Conservation (phyloP, 2,329 filamentous ascomycete genomes). For the Mariannaea elegans region DNA sequence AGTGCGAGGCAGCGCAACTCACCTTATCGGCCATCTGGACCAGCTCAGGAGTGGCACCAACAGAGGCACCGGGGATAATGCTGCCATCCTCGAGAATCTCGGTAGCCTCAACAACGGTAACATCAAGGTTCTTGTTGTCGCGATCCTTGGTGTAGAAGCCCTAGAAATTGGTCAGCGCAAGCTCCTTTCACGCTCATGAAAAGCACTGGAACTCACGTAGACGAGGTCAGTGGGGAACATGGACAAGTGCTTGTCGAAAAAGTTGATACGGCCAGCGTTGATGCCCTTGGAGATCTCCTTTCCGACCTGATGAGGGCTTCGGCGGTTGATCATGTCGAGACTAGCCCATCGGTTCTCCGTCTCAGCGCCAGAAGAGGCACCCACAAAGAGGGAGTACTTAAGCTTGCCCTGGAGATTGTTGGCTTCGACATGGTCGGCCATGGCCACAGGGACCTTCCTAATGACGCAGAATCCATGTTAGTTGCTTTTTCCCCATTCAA, state of each 20-base stretch:
- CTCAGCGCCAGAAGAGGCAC: constrained; percentile 88
- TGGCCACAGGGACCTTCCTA: constrained; percentile 82
- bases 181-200: neutral
- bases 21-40: constrained; percentile 91
- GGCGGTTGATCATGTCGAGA: constrained; percentile 88
- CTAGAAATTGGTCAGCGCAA: constrained; percentile 46
- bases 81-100: constrained; percentile 90
- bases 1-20: constrained; percentile 19
- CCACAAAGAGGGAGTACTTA: constrained; percentile 88
- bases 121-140: constrained; percentile 77
- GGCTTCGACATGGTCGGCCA: constrained; percentile 89
- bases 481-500: constrained; percentile 9
- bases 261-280: constrained; percentile 87
- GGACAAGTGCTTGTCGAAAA: constrained; percentile 92
- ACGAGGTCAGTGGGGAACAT: constrained; percentile 92
- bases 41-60: constrained; percentile 85
- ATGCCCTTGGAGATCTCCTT: constrained; percentile 92
- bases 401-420: constrained; percentile 85
- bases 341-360: constrained; percentile 93
- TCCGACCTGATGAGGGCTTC: constrained; percentile 87
- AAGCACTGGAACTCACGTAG: constrained; percentile 61
- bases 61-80: constrained; percentile 86
- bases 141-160: constrained; percentile 87
- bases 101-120: constrained; percentile 85
- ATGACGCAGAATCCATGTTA: constrained; percentile 19